Base-by-base conservation (phyloP, 2,329 filamentous ascomycete genomes). In the Botrytis aclada region DNA sequence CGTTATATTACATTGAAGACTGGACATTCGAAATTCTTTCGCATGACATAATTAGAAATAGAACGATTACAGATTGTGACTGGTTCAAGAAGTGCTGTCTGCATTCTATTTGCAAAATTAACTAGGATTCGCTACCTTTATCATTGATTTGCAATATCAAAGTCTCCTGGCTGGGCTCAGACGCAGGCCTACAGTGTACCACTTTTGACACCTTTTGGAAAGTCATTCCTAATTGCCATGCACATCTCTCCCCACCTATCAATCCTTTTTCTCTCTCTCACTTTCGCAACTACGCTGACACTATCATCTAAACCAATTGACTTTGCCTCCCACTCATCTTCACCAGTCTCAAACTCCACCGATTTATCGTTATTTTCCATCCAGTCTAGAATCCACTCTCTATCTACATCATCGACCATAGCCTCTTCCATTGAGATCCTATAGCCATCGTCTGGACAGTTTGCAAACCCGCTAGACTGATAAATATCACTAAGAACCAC, bases 361-460 rank as follows among this genome's bases (percentile, higher is more conserved):
- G 20, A 51, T 22, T 74, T 69, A 39, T 70, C 60, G 22, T 73
- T n/a, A 7, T 45, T n/a, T 6, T 71, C 37, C 54, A 77, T 72
- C 76, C 75, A 77, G 10, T 39, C 70, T n/a, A 74, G 29, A 34
- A 77, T 76, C 29, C 61, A 39, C 20, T 63, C 64, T 10, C 75
- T 71, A 69, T 77, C 76, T 9, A 77, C 70, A 22, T 69, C 18
- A 4, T n/a, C 25, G 18, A 74, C 67, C 22, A 72, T 71, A 12
- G 70, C 70, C 14, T 62, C 56, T 63, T 77, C 76, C 29, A 73
- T 65, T 1, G 76, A 77, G 20, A 71, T 64, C n/a, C 61, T 66
- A 61, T 77, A 77, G 9, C 75, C 76, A 54, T 77, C 76, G 37
- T 77, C 71, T 6, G 39, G 32, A 58, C 72, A 32, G 43, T 75